Evolutionary conservation across 495 filamentous ascomycete species (phyloP), one percentile per base, ranked within the genome.

Genomic region (Staphylotrichum longicolle): DNA sequence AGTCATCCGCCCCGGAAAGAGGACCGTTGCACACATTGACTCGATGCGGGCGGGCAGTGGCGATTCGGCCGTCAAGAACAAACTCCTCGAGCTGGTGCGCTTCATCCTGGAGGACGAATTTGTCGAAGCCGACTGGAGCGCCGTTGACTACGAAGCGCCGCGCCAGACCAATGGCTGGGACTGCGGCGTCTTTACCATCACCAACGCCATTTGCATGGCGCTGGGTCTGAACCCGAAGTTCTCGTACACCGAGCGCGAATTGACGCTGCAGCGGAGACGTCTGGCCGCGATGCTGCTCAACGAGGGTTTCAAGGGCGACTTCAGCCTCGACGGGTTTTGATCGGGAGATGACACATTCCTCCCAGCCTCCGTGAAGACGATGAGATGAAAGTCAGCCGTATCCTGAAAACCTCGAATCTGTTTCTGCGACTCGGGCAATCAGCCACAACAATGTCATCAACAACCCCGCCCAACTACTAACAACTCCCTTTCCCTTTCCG

Each of bases 181-280:
- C 68, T 96, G 91, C 61, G 91, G 91, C 6, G 87, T 91, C 3
- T 95, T 93, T 66, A 80, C 86, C 5, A 81, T 89, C 20, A 88
- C 87, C 1, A 92, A 89, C 40, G 86, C 86, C 40, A 86, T 90
- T 58, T 88, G 86, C 66, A 68, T 91, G 30, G 79, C 85, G 0
- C 67, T 89, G 7, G 86, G 85, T 0, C 68, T 91, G 10, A 82
- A 86, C 57, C 88, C 88, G 0, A 80, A 75, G 56, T 40, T 57
- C 8, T 74, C 78, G 0, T 90, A 88, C 64, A 70, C 73, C 0
- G 72, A 84, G 30, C n/a, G 35, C 0, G 80, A 91, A 55, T 85
- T 89, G 62, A 70, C 74, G 11, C 66, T 79, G 10, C 80, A 91
- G 65, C 79, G 89, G 45, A 72, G 70, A 53, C 79, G 85, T 63